Conservation (phyloP, 164 flowering plant species). For the Chimonanthus salicifolius region DNA sequence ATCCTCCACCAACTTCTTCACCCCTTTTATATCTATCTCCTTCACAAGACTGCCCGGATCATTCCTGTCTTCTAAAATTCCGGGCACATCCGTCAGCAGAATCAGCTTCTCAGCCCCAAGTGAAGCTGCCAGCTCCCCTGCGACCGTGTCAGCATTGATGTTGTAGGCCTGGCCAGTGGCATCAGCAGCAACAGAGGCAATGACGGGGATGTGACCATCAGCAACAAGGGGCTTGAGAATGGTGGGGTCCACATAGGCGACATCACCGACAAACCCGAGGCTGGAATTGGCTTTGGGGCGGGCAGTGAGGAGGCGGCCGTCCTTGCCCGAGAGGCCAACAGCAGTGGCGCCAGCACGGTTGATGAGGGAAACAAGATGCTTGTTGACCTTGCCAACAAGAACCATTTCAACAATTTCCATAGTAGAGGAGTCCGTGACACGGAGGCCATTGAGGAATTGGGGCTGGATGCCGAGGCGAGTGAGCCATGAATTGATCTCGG, state of each 20-base stretch:
- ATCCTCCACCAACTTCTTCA: constrained; percentile 67
- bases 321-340: constrained; percentile 78
- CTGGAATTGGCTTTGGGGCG: constrained; percentile 54
- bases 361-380: constrained; percentile 69
- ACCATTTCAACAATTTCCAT: constrained; percentile 96
- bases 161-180: constrained; percentile 71
- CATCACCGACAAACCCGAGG: constrained; percentile 88
- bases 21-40: constrained; percentile 74
- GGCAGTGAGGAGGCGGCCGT: constrained; percentile 76
- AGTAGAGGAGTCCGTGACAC: constrained; percentile 79
- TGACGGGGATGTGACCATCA: constrained; percentile 62
- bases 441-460: constrained; percentile 70
- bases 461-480: constrained; percentile 43
- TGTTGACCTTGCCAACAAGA: constrained; percentile 80
- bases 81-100: constrained; percentile 81
- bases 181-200: constrained; percentile 88
- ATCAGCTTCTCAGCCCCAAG: constrained; percentile 90
- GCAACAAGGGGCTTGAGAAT: constrained; percentile 50
- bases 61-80: constrained; percentile 52
- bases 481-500: constrained; percentile 75
- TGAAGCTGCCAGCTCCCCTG: constrained; percentile 91
- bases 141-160: constrained; percentile 91
- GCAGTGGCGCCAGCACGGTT: constrained; percentile 82
- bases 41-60: constrained; percentile 71
- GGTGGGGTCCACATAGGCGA: constrained; percentile 62